These are phyloP conservation scores for Claviceps sp. DNA, from an alignment of 2,329 filamentous ascomycete genomes.

Conservation along the genomic window DNA sequence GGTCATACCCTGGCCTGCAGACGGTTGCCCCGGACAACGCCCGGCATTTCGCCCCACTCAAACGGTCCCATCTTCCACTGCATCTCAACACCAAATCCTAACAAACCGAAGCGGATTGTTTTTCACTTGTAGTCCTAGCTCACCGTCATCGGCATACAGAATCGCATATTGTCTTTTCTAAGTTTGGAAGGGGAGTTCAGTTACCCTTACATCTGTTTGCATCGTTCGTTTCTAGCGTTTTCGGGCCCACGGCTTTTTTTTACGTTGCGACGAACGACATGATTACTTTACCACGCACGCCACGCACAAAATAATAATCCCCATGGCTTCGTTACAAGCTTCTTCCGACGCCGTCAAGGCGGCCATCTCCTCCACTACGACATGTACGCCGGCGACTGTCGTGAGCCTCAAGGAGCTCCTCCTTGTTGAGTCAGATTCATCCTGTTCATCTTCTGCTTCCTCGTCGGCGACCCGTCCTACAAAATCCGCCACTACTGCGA, in stretches of 20 bases:
- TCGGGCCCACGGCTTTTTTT: conserved; percentile 2
- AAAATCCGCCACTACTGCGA: conserved; percentile 15
- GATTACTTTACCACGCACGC: conserved; percentile 13
- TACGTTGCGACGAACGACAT: conserved; percentile 20
- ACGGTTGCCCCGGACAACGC: conserved; percentile 24
- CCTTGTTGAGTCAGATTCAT: conserved; percentile 18
- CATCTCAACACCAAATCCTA: conserved; percentile 6
- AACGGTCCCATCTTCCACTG: neutral
- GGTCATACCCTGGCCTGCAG: neutral
- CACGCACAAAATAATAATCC: conserved; percentile 14
- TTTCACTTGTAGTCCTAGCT: conserved; percentile 3
- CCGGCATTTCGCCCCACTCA: conserved; percentile 19
- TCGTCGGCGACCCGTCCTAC: conserved; percentile 14
- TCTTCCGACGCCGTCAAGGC: conserved; percentile 38
- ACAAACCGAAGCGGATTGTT: conserved; percentile 7
- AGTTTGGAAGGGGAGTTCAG: neutral
- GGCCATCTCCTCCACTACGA: conserved; percentile 37
- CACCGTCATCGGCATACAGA: conserved; percentile 10
- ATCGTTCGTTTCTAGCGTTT: conserved; percentile 7
- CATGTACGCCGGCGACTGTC: conserved; percentile 37
- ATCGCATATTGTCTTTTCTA: conserved; percentile 13
- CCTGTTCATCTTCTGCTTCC: conserved; percentile 14
- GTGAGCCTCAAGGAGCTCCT: conserved; percentile 35
- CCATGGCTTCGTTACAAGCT: conserved; percentile 30
- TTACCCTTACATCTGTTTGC: conserved; percentile 2